Conservation (phyloP, 208 protist species). For the Trypanosoma cruzi region DNA sequence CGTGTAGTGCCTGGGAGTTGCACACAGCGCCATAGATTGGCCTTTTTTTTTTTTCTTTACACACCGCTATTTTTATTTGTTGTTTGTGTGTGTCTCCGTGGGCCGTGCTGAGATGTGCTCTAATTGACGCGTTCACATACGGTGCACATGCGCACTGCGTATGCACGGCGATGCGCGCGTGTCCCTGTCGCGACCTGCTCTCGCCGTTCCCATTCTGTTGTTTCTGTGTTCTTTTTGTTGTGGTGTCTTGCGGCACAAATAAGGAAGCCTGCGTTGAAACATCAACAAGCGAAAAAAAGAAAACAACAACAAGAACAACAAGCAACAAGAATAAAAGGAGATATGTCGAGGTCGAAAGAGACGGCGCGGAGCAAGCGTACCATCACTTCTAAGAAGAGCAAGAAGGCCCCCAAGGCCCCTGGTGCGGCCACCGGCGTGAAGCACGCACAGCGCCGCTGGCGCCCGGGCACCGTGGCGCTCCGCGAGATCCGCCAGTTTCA, state of each 20-base stretch:
- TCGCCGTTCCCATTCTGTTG: not conserved
- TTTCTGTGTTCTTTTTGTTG: not conserved
- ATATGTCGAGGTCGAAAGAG: constrained; percentile 97
- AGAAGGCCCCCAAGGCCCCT: constrained; percentile 96
- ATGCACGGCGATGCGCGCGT: too few relatives aligned
- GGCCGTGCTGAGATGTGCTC: too few relatives aligned
- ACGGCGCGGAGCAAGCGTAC: constrained; percentile 97
- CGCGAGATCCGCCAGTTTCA: constrained; percentile 96
- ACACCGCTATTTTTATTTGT: too few relatives aligned
- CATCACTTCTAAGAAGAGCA: constrained; percentile 97
- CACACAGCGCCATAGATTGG: too few relatives aligned
- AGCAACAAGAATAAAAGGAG: too few relatives aligned
- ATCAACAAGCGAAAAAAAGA: not conserved
- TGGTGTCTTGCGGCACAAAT: not conserved
- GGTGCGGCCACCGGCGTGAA: constrained; percentile 92
- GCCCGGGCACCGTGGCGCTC: constrained; percentile 97
- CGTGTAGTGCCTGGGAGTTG: too few relatives aligned
- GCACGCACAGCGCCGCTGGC: constrained; percentile 96
- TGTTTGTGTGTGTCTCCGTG: too few relatives aligned
- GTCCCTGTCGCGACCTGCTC: too few relatives aligned
- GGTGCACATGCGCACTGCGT: too few relatives aligned
- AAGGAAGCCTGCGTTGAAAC: not conserved
- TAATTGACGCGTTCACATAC: too few relatives aligned
- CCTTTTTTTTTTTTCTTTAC: too few relatives aligned
- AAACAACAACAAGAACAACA: too few relatives aligned